A percentile compares a stretch with the other conserved stretches of the same genome.
phyloP scores from a whole-genome alignment of 2,329 filamentous ascomycete genomes.

The Clarireedia homoeocarpa region DNA sequence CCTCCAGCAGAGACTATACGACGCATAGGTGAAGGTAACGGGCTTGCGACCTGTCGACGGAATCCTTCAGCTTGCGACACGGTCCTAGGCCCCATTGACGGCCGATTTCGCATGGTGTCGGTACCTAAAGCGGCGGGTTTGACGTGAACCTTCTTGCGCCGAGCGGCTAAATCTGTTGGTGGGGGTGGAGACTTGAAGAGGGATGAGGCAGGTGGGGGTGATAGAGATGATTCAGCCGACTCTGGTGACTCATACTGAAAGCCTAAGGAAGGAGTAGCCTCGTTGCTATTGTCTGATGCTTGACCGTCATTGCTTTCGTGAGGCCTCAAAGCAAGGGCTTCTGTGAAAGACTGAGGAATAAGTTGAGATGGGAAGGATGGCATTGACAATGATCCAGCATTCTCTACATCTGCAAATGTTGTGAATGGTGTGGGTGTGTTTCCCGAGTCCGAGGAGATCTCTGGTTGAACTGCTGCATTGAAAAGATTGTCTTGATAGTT shows the following conservation, averaged over 20 bases:
- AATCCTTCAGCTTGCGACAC: constrained; percentile 27
- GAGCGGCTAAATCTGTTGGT: constrained; percentile 26
- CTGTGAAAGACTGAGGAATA: constrained; percentile 10
- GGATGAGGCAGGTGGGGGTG: constrained; percentile 20
- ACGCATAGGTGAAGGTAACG: constrained; percentile 27
- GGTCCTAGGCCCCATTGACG: constrained; percentile 24
- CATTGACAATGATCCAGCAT: constrained; percentile 10
- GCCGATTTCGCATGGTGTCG: constrained; percentile 21
- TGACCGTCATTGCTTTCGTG: constrained; percentile 15
- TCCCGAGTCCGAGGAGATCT: constrained; percentile 12
- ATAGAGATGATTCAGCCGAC: constrained; percentile 14
- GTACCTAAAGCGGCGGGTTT: constrained; percentile 26
- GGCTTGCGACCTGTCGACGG: constrained; percentile 23
- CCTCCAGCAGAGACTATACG: constrained; percentile 28
- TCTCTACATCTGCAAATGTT: constrained; percentile 10
- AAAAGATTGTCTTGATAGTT: not conserved
- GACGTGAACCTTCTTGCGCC: constrained; percentile 26
- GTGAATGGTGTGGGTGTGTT: constrained; percentile 20
- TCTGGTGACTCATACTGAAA: constrained; percentile 19
- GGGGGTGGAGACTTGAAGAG: constrained; percentile 26
- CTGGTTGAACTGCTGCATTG: not conserved
- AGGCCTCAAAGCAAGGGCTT: constrained; percentile 9
- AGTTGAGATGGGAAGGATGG: constrained; percentile 21
- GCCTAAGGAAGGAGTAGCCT: constrained; percentile 9
- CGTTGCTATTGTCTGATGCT: constrained; percentile 17